Conservation (phyloP, 768 basidiomycete species). For the Phylloporus sp. region DNA sequence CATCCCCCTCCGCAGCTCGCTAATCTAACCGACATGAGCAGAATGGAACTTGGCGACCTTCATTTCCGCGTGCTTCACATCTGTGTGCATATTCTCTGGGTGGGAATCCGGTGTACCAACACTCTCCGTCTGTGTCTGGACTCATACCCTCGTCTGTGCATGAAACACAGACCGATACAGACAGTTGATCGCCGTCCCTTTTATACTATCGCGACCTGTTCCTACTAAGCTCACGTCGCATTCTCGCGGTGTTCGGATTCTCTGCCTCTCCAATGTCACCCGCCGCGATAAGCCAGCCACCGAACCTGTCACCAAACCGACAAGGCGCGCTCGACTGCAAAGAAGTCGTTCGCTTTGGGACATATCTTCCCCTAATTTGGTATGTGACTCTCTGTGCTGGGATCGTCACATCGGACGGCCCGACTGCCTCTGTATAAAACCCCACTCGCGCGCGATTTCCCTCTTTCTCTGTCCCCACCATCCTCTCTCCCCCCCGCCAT, state of each 20-base stretch:
- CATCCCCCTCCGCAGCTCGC: not conserved
- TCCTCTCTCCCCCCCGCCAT: constrained; percentile 34
- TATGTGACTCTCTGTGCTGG: constrained; percentile 26
- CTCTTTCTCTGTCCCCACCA: constrained; percentile 39
- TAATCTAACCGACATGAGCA: too few species aligned
- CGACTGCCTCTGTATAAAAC: constrained; percentile 34
- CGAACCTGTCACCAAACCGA: constrained; percentile 26
- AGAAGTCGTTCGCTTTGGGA: constrained; percentile 29
- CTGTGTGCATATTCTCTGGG: constrained; percentile 18
- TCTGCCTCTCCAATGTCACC: too few species aligned
- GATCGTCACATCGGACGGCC: constrained; percentile 31
- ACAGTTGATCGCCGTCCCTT: constrained; percentile 28
- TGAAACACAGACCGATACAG: constrained; percentile 14
- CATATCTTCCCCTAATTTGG: constrained; percentile 31
- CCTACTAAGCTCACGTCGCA: not conserved
- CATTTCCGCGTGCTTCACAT: constrained; percentile 22
- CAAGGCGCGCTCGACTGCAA: constrained; percentile 23
- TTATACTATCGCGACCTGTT: not conserved
- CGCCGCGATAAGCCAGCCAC: too few species aligned
- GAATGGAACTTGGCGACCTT: constrained; percentile 2
- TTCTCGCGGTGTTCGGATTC: constrained; percentile 20
- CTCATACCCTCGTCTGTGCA: constrained; percentile 17
- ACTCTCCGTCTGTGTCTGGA: constrained; percentile 2
- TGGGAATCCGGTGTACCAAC: constrained; percentile 8
- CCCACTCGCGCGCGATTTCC: constrained; percentile 16